A percentile compares a stretch with the other conserved stretches of the same genome.
phyloP scores from a whole-genome alignment of 345 rosid species.

The Melaleuca alternifolia region DNA sequence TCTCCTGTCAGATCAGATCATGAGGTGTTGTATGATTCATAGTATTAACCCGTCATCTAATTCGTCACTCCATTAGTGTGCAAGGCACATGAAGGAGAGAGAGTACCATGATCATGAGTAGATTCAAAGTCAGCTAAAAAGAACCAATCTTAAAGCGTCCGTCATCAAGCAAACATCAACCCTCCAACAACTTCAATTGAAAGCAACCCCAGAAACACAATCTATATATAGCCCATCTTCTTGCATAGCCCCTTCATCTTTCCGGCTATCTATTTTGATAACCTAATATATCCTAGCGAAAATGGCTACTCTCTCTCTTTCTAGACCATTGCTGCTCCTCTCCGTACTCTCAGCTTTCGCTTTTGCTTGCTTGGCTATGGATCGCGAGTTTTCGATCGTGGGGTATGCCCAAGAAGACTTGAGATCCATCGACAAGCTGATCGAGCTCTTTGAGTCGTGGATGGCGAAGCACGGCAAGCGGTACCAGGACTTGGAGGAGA shows the following conservation, averaged over 20 bases:
- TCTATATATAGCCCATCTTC: constrained; percentile 8
- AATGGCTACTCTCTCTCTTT: constrained; percentile 19
- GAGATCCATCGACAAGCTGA: constrained; percentile 39
- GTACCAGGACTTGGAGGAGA: constrained; percentile 54
- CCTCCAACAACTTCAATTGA: constrained; percentile 33
- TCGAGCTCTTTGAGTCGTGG: constrained; percentile 70
- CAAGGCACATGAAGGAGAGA: background rate
- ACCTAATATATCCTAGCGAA: background rate
- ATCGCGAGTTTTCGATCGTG: constrained; percentile 61
- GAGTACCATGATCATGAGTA: constrained; percentile 10
- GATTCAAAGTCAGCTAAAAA: constrained; percentile 18
- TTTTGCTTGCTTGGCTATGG: constrained; percentile 23
- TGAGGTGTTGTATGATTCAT: background rate
- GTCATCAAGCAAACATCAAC: constrained; percentile 5
- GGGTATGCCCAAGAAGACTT: constrained; percentile 62
- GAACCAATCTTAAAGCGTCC: constrained; percentile 43
- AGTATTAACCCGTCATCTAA: background rate
- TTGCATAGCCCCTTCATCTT: background rate
- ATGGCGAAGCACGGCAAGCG: constrained; percentile 52
- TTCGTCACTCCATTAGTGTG: background rate
- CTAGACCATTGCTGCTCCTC: constrained; percentile 3
- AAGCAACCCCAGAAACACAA: constrained; percentile 33
- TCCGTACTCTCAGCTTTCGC: constrained; percentile 22
- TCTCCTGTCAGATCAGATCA: background rate
- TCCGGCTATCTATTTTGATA: background rate